Conservation (phyloP, 2,329 filamentous ascomycete genomes). For the Arthroderma uncinatum region DNA sequence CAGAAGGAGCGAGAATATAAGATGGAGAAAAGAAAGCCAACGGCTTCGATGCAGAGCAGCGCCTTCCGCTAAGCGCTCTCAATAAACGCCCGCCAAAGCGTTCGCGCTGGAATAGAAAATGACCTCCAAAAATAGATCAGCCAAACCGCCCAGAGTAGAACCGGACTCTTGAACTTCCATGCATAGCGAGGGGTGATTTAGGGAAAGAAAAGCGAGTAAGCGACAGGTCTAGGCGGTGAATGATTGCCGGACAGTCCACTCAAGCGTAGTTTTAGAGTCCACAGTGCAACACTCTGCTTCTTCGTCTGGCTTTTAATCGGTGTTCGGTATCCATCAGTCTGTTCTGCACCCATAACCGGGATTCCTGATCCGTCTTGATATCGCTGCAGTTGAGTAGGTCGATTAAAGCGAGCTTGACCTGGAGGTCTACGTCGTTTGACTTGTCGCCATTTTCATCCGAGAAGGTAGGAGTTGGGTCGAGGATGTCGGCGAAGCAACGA, state of each 20-base stretch:
- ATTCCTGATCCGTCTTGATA: slow-evolving; percentile 15
- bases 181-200: not conserved
- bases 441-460: slow-evolving; percentile 8
- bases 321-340: slow-evolving; percentile 17
- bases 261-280: not conserved
- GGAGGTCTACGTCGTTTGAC: slow-evolving; percentile 14
- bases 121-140: not conserved
- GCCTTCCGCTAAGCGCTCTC: too few species aligned
- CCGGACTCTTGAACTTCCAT: not conserved
- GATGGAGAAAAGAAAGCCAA: not conserved
- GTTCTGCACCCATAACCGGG: slow-evolving; percentile 17
- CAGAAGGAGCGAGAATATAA: not conserved
- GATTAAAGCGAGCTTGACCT: slow-evolving; percentile 16
- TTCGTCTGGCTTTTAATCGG: slow-evolving; percentile 15
- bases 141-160: not conserved
- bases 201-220: not conserved
- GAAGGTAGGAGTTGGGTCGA: slow-evolving; percentile 5
- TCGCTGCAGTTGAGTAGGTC: slow-evolving; percentile 15
- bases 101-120: not conserved
- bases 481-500: slow-evolving; percentile 2
- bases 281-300: slow-evolving; percentile 11
- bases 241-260: not conserved
- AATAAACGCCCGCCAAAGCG: not conserved
- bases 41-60: not conserved
- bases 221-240: not conserved